Conservation (phyloP, 352 stramenopile genomes). For the Phytophthora melonis region DNA sequence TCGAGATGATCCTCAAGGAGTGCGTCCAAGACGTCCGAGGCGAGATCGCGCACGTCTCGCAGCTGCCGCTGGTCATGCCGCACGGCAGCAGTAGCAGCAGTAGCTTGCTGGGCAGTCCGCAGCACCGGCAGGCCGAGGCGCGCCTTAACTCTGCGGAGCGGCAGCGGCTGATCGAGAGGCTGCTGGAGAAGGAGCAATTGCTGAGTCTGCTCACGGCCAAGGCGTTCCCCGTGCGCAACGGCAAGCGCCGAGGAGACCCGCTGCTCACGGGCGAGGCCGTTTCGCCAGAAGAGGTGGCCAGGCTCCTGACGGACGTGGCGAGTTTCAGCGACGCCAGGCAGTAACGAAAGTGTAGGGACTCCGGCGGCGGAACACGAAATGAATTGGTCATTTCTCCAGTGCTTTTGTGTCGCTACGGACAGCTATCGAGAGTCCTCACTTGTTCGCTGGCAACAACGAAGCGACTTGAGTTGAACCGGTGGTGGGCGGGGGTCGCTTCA, state of each 20-base stretch:
- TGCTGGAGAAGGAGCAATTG: conserved; percentile 87
- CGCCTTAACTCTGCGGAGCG: conserved; percentile 57
- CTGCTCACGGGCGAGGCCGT: conserved; percentile 56
- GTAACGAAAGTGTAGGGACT: conserved; percentile 33
- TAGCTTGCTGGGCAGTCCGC: conserved; percentile 16
- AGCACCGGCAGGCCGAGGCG: conserved; percentile 25
- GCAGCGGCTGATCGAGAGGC: conserved; percentile 77
- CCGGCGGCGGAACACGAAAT: conserved; percentile 18
- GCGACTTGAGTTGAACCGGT: neutral
- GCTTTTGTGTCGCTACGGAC: conserved; percentile 1
- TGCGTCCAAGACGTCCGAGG: conserved; percentile 86
- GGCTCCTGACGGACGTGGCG: conserved; percentile 51
- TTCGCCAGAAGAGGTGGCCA: conserved; percentile 55
- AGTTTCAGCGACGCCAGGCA: conserved; percentile 24
- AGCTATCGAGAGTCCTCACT: conserved; percentile 2
- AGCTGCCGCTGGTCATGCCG: conserved; percentile 29
- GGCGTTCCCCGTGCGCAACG: conserved; percentile 64
- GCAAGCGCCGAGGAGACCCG: conserved; percentile 42
- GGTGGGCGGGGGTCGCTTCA: neutral
- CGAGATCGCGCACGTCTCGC: conserved; percentile 56
- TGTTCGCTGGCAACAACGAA: too few relatives aligned
- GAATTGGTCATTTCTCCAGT: conserved; percentile 1
- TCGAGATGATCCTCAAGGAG: conserved; percentile 83
- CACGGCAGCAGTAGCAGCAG: conserved; percentile 22
- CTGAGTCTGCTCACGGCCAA: conserved; percentile 82